These are phyloP conservation scores for Takashimella tepidaria DNA, from an alignment of 1,284 basidiomycete genomes.

Conservation along the genomic window DNA sequence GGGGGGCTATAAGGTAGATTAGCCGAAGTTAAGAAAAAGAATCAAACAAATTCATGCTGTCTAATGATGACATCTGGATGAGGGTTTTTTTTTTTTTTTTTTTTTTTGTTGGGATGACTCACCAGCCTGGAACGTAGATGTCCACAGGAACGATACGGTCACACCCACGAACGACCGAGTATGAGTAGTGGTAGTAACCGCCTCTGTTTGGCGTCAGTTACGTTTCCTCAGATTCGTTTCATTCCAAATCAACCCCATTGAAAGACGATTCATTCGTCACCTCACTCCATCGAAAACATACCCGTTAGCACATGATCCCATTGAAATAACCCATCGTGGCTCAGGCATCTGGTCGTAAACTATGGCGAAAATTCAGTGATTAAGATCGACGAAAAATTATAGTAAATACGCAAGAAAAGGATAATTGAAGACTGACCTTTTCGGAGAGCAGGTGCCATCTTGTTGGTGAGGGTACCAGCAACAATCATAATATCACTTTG, in stretches of 20 bases:
- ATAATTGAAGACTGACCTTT: conserved; percentile 55
- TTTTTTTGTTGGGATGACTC: too few species aligned
- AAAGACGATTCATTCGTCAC: too few species aligned
- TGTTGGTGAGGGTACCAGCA: conserved; percentile 97
- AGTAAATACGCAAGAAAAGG: too few species aligned
- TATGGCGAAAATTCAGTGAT: too few species aligned
- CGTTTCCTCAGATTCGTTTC: too few species aligned
- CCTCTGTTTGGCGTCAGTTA: conserved; percentile 50
- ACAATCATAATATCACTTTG: conserved; percentile 99
- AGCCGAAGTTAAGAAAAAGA: too few species aligned
- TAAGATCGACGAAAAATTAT: too few species aligned
- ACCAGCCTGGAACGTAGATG: conserved; percentile 94
- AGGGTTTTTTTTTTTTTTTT: too few species aligned
- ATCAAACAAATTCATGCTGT: too few species aligned
- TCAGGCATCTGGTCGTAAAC: conserved; percentile 98
- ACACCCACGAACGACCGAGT: conserved; percentile 98
- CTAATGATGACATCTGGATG: too few species aligned
- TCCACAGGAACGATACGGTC: conserved; percentile 98
- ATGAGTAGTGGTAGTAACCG: conserved; percentile 96
- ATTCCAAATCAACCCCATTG: too few species aligned
- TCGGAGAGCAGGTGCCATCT: conserved; percentile 96
- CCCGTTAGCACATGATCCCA: conserved; percentile 99
- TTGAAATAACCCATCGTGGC: conserved; percentile 96
- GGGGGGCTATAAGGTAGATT: conserved; percentile 50
- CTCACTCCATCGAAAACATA: too few species aligned